Evolutionary conservation across 768 basidiomycete species (phyloP).

Genomic region (Strobilomyces echinocephalus): DNA sequence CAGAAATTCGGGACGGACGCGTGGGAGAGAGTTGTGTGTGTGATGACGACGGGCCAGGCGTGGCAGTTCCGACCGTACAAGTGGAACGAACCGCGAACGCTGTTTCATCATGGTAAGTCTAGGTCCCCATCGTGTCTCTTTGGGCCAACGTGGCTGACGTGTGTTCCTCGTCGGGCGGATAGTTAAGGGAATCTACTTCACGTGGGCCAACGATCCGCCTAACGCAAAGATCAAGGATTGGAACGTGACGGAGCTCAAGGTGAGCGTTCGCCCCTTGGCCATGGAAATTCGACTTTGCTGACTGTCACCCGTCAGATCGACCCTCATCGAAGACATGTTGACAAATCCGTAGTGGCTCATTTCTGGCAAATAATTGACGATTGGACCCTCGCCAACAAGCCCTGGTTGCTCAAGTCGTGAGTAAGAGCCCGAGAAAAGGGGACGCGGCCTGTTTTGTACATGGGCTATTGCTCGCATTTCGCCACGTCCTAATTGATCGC

Average conservation of each 20-base stretch:
- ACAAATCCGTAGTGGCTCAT: slow-evolving; percentile 90
- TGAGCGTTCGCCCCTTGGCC: slow-evolving; percentile 22
- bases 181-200: slow-evolving; percentile 95
- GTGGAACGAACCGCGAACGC: slow-evolving; percentile 85
- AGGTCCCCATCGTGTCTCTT: background rate
- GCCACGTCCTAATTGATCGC: too few relatives aligned
- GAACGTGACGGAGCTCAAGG: slow-evolving; percentile 66
- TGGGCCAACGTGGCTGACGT: too few relatives aligned
- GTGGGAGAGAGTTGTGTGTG: slow-evolving; percentile 95
- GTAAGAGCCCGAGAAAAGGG: too few relatives aligned
- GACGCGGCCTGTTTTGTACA: too few relatives aligned
- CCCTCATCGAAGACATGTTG: slow-evolving; percentile 76
- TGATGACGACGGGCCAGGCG: slow-evolving; percentile 95
- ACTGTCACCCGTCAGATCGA: slow-evolving; percentile 61
- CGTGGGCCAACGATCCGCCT: slow-evolving; percentile 87
- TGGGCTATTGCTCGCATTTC: too few relatives aligned
- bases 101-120: slow-evolving; percentile 84
- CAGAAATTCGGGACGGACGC: slow-evolving; percentile 88
- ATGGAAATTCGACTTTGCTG: too few relatives aligned
- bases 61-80: slow-evolving; percentile 99
- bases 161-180: background rate
- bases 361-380: slow-evolving; percentile 90
- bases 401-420: slow-evolving; percentile 53
- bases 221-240: slow-evolving; percentile 68
- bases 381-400: slow-evolving; percentile 70